Conservation (phyloP, 345 rosid species). For the Gynandropsis gynandra region DNA sequence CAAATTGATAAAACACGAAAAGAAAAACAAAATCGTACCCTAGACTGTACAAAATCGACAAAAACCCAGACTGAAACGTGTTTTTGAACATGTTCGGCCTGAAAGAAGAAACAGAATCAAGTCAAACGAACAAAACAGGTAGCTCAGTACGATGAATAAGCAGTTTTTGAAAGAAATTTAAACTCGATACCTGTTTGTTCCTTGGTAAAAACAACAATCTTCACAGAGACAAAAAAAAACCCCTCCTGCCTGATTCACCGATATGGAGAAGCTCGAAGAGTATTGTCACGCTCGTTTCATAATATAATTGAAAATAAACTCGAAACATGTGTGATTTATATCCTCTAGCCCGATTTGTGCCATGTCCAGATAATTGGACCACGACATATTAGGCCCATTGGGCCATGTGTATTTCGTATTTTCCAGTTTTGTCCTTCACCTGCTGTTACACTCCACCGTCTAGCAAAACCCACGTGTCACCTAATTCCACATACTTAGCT, state of each 20-base stretch:
- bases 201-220: too few relatives aligned
- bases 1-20: not conserved
- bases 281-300: not conserved
- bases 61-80: slow-evolving; percentile 81
- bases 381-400: slow-evolving; percentile 1
- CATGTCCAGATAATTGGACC: too few relatives aligned
- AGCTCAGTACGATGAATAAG: too few relatives aligned
- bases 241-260: slow-evolving; percentile 12
- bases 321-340: too few relatives aligned
- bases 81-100: slow-evolving; percentile 55
- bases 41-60: slow-evolving; percentile 73
- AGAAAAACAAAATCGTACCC: slow-evolving; percentile 34
- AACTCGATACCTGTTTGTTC: too few relatives aligned
- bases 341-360: too few relatives aligned
- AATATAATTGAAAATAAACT: too few relatives aligned
- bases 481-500: slow-evolving; percentile 14
- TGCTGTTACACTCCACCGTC: slow-evolving; percentile 25
- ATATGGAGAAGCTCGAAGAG: not conserved
- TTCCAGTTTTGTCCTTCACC: slow-evolving; percentile 5
- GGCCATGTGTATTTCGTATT: not conserved
- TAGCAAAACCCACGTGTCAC: slow-evolving; percentile 13
- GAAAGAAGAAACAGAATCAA: too few relatives aligned
- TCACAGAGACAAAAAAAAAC: too few relatives aligned
- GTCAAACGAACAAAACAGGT: too few relatives aligned
- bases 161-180: too few relatives aligned